A percentile compares a stretch with the other conserved stretches of the same genome.
Evolutionary conservation across 2,329 filamentous ascomycete genomes (phyloP).

Genomic region (Aspergillus uvarum): DNA sequence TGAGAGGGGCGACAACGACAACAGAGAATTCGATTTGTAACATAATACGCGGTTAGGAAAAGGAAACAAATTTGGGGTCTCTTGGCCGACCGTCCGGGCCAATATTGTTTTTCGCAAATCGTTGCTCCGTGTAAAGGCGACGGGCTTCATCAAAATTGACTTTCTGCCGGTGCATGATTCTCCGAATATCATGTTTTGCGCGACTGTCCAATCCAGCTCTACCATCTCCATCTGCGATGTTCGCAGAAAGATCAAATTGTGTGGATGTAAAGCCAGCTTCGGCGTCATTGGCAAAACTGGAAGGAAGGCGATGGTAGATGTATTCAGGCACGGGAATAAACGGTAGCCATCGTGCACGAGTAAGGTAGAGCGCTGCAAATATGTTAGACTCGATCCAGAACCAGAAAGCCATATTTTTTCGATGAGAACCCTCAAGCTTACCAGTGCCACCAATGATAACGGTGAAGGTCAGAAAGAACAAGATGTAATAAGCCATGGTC

Average conservation of each 20-base stretch:
- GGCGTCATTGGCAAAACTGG: slow-evolving; percentile 77
- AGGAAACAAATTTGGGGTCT: slow-evolving; percentile 95
- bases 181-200: slow-evolving; percentile 77
- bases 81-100: slow-evolving; percentile 80
- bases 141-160: slow-evolving; percentile 90
- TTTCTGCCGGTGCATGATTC: slow-evolving; percentile 83
- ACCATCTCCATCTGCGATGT: slow-evolving; percentile 75
- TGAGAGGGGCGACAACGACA: not conserved
- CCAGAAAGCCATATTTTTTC: not conserved
- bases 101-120: slow-evolving; percentile 85
- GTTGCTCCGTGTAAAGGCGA: slow-evolving; percentile 78
- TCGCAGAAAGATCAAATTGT: slow-evolving; percentile 78
- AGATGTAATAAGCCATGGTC: slow-evolving; percentile 70
- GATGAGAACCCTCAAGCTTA: slow-evolving; percentile 38
- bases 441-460: slow-evolving; percentile 70
- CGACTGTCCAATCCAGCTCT: slow-evolving; percentile 77
- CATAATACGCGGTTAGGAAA: slow-evolving; percentile 58
- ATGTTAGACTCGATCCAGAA: slow-evolving; percentile 6
- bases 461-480: slow-evolving; percentile 74
- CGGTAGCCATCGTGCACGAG: slow-evolving; percentile 73
- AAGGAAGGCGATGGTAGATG: slow-evolving; percentile 75
- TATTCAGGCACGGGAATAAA: slow-evolving; percentile 65
- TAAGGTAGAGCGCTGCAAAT: slow-evolving; percentile 69
- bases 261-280: slow-evolving; percentile 81
- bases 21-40: not conserved